Evolutionary conservation across 1,139 yeast species (phyloP), one percentile per base, ranked within the genome.

Genomic region (Saccharomyces hybrid): DNA sequence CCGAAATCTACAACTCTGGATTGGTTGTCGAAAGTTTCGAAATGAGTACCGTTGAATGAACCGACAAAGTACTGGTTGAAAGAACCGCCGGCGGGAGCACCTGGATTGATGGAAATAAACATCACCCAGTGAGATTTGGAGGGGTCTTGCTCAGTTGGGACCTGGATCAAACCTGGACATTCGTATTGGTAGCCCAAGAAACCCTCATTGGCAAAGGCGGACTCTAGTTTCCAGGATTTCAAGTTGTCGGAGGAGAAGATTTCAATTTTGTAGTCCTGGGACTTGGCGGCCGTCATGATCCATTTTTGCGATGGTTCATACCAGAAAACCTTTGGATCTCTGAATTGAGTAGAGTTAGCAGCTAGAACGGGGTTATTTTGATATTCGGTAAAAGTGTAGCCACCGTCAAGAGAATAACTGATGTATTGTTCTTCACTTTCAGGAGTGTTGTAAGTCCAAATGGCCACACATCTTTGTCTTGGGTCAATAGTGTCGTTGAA

Each of bases 291-390:
- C 5, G 68, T 64, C 74, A 73, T 70, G 48, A 73, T 61, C 77
- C 77, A 74, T 52, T 67, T 64, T 34, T 61, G 49, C 8, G 68
- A 58, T 41, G 63, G 65, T 14, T 61, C 68, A 51, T 71, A 71
- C 75, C 75, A 73, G 51, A 71, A 64, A 5, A 74, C 77, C 58
- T 73, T 73, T n/a, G 77, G 77, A 57, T 74, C 77, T 52, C 77
- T 67, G 59, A 72, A 73, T 47, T 73, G 70, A 2, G 70, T 55
- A 8, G 66, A 56, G 54, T 66, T 63, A 42, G 67, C 55, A 48
- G 69, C 67, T 9, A 74, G 54, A 9, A 73, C 75, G 11, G 75
- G 75, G 61, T 71, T 72, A 6, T 59, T 53, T 5, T 60, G 59
- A 56, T 69, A 72, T 47, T 66, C 62, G 9, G 60, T 57, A 59